Conservation (phyloP, 768 basidiomycete genomes). For the Gymnopilus junonius region DNA sequence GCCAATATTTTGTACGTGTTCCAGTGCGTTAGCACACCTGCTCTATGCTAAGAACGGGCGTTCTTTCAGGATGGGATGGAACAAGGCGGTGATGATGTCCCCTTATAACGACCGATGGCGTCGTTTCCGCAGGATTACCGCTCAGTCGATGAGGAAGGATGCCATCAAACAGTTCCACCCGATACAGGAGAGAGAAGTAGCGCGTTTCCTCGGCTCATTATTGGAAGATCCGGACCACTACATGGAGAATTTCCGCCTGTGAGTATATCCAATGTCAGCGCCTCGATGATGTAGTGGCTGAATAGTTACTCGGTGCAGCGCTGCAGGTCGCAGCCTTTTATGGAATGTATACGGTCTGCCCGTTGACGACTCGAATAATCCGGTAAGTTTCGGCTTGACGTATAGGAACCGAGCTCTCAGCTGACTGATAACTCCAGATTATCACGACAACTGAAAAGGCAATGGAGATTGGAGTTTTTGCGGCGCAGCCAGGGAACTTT, state of each 20-base stretch:
- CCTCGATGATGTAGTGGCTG: background rate
- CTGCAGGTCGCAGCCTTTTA: constrained; percentile 26
- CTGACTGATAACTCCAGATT: constrained; percentile 18
- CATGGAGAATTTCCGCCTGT: constrained; percentile 33
- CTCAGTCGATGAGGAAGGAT: constrained; percentile 28
- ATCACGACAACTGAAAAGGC: constrained; percentile 27
- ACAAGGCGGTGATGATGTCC: constrained; percentile 23
- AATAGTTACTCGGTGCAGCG: constrained; percentile 16
- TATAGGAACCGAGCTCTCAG: background rate
- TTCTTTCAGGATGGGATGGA: constrained; percentile 28
- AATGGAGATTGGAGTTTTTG: constrained; percentile 23
- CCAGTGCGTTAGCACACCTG: background rate
- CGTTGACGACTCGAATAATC: constrained; percentile 23
- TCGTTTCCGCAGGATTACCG: constrained; percentile 28
- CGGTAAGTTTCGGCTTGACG: constrained; percentile 11
- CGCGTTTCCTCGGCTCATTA: constrained; percentile 23
- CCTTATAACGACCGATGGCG: constrained; percentile 33
- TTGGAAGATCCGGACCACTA: constrained; percentile 25
- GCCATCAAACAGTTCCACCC: constrained; percentile 25
- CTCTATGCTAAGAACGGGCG: background rate
- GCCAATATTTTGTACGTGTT: constrained; percentile 19
- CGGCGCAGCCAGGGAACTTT: constrained; percentile 31
- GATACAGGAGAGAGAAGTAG: constrained; percentile 25
- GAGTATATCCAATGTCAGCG: constrained; percentile 2
- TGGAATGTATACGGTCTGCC: constrained; percentile 31